phyloP scores from a whole-genome alignment of 345 rosid genomes.

The Citrus inodora region DNA sequence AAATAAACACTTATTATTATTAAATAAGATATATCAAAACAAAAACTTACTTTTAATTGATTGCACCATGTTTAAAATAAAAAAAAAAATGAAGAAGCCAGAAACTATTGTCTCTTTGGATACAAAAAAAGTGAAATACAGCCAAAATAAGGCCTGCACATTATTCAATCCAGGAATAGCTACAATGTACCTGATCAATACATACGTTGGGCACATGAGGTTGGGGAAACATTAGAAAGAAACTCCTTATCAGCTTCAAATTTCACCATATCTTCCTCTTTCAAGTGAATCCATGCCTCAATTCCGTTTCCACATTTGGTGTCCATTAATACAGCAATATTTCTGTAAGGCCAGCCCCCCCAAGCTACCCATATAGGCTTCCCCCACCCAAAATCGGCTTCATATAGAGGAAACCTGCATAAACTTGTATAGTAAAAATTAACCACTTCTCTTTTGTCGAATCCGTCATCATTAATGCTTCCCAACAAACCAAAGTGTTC shows the following conservation, averaged over 20 bases:
- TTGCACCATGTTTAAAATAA: too few species aligned
- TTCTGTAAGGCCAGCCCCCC: neutral
- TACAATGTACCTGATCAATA: too few species aligned
- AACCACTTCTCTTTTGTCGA: conserved; percentile 22
- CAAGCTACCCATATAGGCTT: conserved; percentile 29
- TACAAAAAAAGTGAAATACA: too few species aligned
- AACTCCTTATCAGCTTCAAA: conserved; percentile 25
- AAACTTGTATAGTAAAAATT: conserved; percentile 29
- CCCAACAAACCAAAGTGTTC: too few species aligned
- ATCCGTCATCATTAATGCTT: neutral
- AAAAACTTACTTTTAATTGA: too few species aligned
- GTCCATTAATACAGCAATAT: conserved; percentile 24
- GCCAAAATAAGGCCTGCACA: too few species aligned
- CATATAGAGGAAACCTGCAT: conserved; percentile 36
- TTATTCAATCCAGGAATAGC: too few species aligned
- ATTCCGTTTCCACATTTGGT: conserved; percentile 25
- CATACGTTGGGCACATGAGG: neutral
- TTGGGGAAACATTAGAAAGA: conserved; percentile 5
- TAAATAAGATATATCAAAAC: too few species aligned
- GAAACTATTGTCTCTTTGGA: too few species aligned
- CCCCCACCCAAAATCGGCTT: conserved; percentile 39
- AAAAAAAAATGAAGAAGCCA: too few species aligned
- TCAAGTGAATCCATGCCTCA: conserved; percentile 25
- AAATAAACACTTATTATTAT: too few species aligned
- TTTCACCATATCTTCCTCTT: conserved; percentile 27